These are phyloP conservation scores for Papiliotrema laurentii DNA, from an alignment of 1,284 basidiomycete species.

Conservation along the genomic window DNA sequence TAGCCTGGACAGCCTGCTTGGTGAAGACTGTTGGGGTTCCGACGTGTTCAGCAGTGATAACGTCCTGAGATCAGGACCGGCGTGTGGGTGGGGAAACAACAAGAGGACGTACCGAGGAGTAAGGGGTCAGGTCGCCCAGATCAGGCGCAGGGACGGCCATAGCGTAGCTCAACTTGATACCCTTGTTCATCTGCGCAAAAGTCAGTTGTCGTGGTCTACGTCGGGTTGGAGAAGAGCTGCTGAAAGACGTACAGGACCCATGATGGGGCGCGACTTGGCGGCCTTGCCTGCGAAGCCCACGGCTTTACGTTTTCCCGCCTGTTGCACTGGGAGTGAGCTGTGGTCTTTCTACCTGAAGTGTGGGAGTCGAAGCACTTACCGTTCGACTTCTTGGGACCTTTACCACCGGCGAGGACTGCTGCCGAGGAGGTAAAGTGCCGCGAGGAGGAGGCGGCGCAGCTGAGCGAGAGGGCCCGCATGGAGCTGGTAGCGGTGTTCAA, in stretches of 20 bases:
- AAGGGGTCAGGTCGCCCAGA: conserved; percentile 24
- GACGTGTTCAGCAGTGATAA: conserved; percentile 18
- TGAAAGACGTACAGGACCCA: background rate
- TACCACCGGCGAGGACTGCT: conserved; percentile 6
- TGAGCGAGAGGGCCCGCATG: background rate
- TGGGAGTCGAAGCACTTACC: background rate
- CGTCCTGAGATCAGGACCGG: conserved; percentile 19
- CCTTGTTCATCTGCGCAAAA: background rate
- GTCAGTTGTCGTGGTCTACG: no score
- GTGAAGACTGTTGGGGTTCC: conserved; percentile 35
- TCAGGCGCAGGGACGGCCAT: conserved; percentile 25
- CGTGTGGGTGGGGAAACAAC: background rate
- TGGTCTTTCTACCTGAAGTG: background rate
- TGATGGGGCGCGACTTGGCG: background rate
- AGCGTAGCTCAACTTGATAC: conserved; percentile 19
- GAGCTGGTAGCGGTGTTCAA: background rate
- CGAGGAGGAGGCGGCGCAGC: conserved; percentile 11
- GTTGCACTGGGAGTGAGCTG: background rate
- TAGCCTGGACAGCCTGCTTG: conserved; percentile 21
- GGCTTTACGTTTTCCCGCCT: background rate
- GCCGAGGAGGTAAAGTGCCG: conserved; percentile 17
- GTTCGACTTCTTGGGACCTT: conserved; percentile 8
- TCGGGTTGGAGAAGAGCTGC: no score
- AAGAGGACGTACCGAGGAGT: conserved; percentile 28
- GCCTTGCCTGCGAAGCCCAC: background rate